Evolutionary conservation across 108 stramenopile genomes (phyloP).

Genomic region (Seminavis robusta): DNA sequence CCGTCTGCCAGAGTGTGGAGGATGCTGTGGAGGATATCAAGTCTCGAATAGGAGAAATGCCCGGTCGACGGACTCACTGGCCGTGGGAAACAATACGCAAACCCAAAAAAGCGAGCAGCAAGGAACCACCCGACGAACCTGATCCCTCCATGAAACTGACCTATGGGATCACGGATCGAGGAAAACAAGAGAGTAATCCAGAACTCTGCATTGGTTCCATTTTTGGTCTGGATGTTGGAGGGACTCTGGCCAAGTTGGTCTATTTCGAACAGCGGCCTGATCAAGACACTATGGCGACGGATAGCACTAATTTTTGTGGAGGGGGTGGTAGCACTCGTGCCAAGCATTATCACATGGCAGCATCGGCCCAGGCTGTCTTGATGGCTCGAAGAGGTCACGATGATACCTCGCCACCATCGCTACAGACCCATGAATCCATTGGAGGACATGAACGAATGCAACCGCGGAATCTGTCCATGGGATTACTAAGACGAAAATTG

Average conservation of each 20-base stretch:
- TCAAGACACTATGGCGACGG: conserved; percentile 26
- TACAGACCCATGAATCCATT: too few relatives aligned
- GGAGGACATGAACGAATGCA: too few relatives aligned
- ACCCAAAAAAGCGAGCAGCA: not conserved
- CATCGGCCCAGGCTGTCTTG: conserved; percentile 59
- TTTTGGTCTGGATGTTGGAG: conserved; percentile 80
- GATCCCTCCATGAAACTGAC: too few relatives aligned
- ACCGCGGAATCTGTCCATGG: too few relatives aligned
- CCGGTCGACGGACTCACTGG: conserved; percentile 19
- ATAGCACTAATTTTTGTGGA: too few relatives aligned
- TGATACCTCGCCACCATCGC: too few relatives aligned
- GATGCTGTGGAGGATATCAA: not conserved
- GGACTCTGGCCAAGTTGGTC: conserved; percentile 94
- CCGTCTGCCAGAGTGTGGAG: not conserved
- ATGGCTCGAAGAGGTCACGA: conserved; percentile 33
- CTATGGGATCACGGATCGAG: too few relatives aligned
- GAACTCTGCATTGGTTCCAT: conserved; percentile 56
- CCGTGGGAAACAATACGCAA: conserved; percentile 41
- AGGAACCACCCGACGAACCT: not conserved
- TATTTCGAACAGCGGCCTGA: conserved; percentile 85
- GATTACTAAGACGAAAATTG: too few relatives aligned
- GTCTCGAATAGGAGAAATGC: conserved; percentile 31
- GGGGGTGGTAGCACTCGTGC: too few relatives aligned
- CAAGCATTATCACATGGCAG: conserved; percentile 51
- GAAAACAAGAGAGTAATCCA: conserved; percentile 13